Conservation (phyloP, 163 green algal genomes). For the Scenedesmus sp. region DNA sequence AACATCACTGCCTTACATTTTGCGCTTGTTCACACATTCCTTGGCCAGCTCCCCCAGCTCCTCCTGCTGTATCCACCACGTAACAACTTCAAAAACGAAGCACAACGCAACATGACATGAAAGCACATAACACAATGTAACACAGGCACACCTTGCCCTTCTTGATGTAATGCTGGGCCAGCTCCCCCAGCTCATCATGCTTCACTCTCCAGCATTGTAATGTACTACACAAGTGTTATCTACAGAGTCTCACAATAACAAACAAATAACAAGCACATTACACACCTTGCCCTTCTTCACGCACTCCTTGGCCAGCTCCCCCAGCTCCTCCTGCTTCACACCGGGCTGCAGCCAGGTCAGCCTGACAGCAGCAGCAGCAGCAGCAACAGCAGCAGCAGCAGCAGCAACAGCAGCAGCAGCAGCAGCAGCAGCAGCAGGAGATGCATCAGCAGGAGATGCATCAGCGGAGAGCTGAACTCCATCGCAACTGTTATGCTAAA, state of each 20-base stretch:
- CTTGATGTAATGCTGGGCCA: too few species aligned
- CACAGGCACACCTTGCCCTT: too few species aligned
- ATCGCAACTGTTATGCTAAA: too few species aligned
- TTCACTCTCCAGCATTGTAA: too few species aligned
- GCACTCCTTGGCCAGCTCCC: slow-evolving; percentile 23
- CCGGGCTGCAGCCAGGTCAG: not conserved
- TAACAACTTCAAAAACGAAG: too few species aligned
- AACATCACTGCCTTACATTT: not conserved
- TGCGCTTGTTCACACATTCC: slow-evolving; percentile 44
- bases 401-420: not conserved
- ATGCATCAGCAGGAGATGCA: too few species aligned
- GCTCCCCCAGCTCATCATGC: too few species aligned
- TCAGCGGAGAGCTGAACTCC: too few species aligned
- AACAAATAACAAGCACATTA: not conserved
- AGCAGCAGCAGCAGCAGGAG: too few species aligned
- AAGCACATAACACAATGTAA: too few species aligned
- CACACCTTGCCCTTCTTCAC: slow-evolving; percentile 47
- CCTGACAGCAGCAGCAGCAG: slow-evolving; percentile 21
- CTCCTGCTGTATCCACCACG: not conserved
- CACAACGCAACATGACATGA: too few species aligned
- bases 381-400: not conserved
- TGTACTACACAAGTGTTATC: too few species aligned
- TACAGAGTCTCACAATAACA: not conserved
- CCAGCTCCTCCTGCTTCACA: slow-evolving; percentile 26
- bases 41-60: slow-evolving; percentile 24